These are phyloP conservation scores for Backusella luteola DNA, from an alignment of 192 early-diverging fungal species.

Conservation along the genomic window DNA sequence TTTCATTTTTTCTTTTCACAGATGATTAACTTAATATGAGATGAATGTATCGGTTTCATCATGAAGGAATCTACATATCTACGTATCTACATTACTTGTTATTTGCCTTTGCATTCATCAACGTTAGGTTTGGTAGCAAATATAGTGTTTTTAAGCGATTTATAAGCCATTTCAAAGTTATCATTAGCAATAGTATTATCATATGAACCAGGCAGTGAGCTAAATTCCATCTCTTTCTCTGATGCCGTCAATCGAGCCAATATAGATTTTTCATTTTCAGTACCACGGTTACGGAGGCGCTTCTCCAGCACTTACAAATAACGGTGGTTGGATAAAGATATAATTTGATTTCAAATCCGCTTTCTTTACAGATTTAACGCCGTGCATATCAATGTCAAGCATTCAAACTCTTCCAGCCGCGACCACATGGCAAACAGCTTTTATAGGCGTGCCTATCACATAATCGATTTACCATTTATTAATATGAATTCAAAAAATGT, in stretches of 20 bases:
- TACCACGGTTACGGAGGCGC: slow-evolving; percentile 81
- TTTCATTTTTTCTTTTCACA: not conserved
- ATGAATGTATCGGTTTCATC: not conserved
- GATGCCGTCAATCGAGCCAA: slow-evolving; percentile 75
- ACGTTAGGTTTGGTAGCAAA: slow-evolving; percentile 31
- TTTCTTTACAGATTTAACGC: slow-evolving; percentile 74
- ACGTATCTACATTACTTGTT: not conserved
- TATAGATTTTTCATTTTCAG: slow-evolving; percentile 81
- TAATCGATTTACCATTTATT: not conserved
- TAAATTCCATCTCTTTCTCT: slow-evolving; percentile 79
- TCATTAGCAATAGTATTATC: slow-evolving; percentile 85
- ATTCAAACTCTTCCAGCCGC: slow-evolving; percentile 77
- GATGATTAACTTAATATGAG: not conserved
- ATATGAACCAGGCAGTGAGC: slow-evolving; percentile 56
- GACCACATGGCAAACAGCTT: slow-evolving; percentile 76
- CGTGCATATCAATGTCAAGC: slow-evolving; percentile 93
- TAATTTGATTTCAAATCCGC: slow-evolving; percentile 73
- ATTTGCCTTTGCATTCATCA: not conserved
- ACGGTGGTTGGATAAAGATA: slow-evolving; percentile 86
- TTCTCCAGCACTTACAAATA: slow-evolving; percentile 73
- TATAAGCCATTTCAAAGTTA: slow-evolving; percentile 76
- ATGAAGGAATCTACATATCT: too few species aligned
- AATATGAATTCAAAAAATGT: not conserved
- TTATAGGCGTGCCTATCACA: slow-evolving; percentile 63
- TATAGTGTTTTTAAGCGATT: slow-evolving; percentile 64